These are phyloP conservation scores for Fusarium redolens DNA, from an alignment of 2,329 filamentous ascomycete genomes.

Conservation along the genomic window DNA sequence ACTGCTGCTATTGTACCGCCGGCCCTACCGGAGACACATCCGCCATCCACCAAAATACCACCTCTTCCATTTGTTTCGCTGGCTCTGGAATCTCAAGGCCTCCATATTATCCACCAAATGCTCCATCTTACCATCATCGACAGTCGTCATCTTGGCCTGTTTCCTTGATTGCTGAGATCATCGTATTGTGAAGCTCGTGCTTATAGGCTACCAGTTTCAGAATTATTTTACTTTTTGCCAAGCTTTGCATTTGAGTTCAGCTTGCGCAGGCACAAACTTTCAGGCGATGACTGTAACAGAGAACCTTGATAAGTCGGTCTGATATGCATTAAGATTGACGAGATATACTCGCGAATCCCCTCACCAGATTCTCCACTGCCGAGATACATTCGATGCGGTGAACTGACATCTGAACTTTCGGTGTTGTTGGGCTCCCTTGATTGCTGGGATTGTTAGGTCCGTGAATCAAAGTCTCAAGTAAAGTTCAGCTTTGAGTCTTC, in stretches of 20 bases:
- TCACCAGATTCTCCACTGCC: not conserved
- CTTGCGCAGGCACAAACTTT: conserved; percentile 20
- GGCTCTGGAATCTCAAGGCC: conserved; percentile 18
- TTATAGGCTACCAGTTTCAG: not conserved
- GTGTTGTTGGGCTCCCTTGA: not conserved
- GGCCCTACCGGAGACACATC: conserved; percentile 30
- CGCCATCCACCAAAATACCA: conserved; percentile 24
- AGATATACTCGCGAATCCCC: conserved; percentile 1
- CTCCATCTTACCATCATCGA: conserved; percentile 21
- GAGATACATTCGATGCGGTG: not conserved
- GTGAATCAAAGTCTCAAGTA: not conserved
- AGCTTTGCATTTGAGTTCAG: conserved; percentile 22
- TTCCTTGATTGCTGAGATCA: not conserved
- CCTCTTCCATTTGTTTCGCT: conserved; percentile 27
- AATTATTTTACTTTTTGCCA: not conserved
- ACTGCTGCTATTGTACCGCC: not conserved
- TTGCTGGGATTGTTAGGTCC: not conserved
- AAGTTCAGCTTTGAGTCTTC: conserved; percentile 23
- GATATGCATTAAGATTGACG: conserved; percentile 8
- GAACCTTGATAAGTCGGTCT: conserved; percentile 3
- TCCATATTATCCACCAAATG: conserved; percentile 27
- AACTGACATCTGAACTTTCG: not conserved
- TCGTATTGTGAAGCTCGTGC: no score
- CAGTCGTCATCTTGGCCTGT: not conserved
- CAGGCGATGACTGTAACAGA: not conserved